Conservation (phyloP, 2,329 filamentous ascomycete genomes). For the Pyrenochaeta sp. region DNA sequence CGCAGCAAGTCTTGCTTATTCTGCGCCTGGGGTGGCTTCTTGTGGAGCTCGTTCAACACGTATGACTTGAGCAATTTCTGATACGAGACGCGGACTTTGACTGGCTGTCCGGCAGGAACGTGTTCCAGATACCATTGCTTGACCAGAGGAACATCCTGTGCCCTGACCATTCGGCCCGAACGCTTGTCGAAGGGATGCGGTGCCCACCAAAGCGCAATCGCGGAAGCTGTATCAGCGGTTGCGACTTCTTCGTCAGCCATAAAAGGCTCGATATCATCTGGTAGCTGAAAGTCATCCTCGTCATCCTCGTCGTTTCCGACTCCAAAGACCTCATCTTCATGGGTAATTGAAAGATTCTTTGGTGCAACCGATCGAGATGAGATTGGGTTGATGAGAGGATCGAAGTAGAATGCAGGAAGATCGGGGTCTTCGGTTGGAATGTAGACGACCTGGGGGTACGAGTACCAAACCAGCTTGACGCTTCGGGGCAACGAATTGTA, state of each 20-base stretch:
- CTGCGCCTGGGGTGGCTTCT: constrained; percentile 92
- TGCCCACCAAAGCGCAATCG: constrained; percentile 97
- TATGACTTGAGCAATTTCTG: constrained; percentile 97
- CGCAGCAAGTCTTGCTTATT: constrained; percentile 92
- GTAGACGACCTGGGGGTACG: constrained; percentile 91
- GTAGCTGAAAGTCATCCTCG: constrained; percentile 82
- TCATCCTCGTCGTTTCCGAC: constrained; percentile 81
- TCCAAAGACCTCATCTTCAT: constrained; percentile 94
- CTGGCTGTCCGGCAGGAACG: constrained; percentile 86
- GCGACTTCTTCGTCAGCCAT: constrained; percentile 87
- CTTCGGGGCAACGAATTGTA: constrained; percentile 97
- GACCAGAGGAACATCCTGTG: constrained; percentile 93
- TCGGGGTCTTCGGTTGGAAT: constrained; percentile 85
- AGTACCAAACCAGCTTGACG: constrained; percentile 92
- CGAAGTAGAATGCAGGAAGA: constrained; percentile 95
- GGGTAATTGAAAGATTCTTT: constrained; percentile 89
- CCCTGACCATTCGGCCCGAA: constrained; percentile 94
- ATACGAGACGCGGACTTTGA: constrained; percentile 97
- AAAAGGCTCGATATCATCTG: constrained; percentile 83
- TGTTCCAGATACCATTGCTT: constrained; percentile 99
- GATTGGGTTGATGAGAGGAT: constrained; percentile 96
- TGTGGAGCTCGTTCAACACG: constrained; percentile 95
- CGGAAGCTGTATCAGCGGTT: constrained; percentile 86
- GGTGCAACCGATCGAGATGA: constrained; percentile 92
- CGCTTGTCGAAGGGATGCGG: constrained; percentile 94